These are phyloP conservation scores for Xylaria sp. DNA, from an alignment of 2,329 filamentous ascomycete species.

Conservation along the genomic window DNA sequence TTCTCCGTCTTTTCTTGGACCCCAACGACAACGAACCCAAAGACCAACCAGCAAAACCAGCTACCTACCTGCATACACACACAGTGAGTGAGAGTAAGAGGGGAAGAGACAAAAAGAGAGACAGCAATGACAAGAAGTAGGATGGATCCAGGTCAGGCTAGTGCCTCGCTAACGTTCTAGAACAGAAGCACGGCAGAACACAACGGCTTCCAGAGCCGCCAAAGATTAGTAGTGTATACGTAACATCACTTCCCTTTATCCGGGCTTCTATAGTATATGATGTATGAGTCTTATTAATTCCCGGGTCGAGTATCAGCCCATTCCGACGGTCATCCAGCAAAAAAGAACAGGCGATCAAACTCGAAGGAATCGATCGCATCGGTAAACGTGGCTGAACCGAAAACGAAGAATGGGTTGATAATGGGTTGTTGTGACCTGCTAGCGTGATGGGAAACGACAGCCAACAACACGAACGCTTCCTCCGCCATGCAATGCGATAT, in stretches of 20 bases:
- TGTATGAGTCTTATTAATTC: neutral
- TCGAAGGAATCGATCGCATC: neutral
- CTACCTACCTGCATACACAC: too few relatives aligned
- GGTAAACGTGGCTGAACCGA: neutral
- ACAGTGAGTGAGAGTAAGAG: too few relatives aligned
- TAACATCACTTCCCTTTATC: constrained; percentile 25
- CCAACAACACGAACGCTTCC: neutral
- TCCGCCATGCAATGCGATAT: constrained; percentile 6
- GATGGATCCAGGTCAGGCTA: neutral
- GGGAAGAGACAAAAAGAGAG: too few relatives aligned
- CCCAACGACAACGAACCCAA: constrained; percentile 14
- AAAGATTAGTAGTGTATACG: neutral
- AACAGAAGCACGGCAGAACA: constrained; percentile 2
- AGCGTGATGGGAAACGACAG: neutral
- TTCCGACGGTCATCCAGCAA: neutral
- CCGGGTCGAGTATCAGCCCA: neutral
- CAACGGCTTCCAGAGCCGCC: neutral
- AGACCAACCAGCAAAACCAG: neutral
- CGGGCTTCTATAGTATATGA: neutral
- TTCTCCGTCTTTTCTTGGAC: constrained; percentile 24
- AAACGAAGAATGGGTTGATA: neutral
- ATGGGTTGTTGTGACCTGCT: neutral
- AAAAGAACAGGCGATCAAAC: neutral
- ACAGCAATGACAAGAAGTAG: neutral
- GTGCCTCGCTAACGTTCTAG: constrained; percentile 13